A percentile compares a stretch with the other conserved stretches of the same genome.
Conservation (phyloP, 2,329 filamentous ascomycete genomes). For the Aureobasidium sp. region DNA sequence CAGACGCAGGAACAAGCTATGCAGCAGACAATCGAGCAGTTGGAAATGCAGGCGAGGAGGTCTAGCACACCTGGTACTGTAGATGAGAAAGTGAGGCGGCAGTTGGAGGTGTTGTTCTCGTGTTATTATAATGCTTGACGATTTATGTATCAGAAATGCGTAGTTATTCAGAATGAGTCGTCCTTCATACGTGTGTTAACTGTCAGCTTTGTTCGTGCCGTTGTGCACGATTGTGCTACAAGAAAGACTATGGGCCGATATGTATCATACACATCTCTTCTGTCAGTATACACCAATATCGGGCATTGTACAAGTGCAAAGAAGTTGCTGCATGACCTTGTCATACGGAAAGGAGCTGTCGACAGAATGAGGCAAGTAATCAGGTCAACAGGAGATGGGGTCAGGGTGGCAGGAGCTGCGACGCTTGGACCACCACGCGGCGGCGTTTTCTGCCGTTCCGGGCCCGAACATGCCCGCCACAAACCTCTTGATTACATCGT, state of each 20-base stretch:
- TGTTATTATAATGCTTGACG: conserved; percentile 7
- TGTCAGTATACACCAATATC: too few relatives aligned
- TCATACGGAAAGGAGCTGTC: background rate
- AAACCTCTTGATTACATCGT: background rate
- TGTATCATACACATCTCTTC: too few relatives aligned
- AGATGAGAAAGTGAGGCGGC: background rate
- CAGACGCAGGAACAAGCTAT: background rate
- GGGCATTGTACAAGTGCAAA: background rate
- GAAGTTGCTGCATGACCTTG: background rate
- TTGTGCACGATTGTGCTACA: too few relatives aligned
- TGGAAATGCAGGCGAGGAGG: background rate
- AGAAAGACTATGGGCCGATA: too few relatives aligned
- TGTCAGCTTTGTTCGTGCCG: too few relatives aligned
- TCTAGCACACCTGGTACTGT: background rate
- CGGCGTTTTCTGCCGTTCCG: background rate
- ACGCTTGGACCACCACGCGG: background rate
- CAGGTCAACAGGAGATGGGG: background rate
- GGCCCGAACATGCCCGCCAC: background rate
- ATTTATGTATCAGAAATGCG: background rate
- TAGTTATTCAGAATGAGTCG: background rate
- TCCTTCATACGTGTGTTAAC: too few relatives aligned
- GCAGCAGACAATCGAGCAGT: background rate
- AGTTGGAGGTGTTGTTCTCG: conserved; percentile 7
- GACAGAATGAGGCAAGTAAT: background rate
- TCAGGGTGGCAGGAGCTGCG: background rate